These are phyloP conservation scores for Eutrema salsugineum DNA, from an alignment of 441 rosid genomes.

Conservation along the genomic window DNA sequence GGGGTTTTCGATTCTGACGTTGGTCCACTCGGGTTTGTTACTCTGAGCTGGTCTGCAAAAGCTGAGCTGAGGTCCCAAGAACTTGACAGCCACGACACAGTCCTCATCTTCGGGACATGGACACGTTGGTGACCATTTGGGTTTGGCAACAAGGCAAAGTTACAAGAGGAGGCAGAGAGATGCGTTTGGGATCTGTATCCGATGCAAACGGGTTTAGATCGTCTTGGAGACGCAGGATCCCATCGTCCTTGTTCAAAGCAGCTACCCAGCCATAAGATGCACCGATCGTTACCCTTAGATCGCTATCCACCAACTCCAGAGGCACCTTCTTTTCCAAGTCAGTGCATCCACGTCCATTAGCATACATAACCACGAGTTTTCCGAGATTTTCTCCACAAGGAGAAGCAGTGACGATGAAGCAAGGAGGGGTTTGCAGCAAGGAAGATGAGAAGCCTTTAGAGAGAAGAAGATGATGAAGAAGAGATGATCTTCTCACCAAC, in stretches of 20 bases:
- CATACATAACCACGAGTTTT: background rate
- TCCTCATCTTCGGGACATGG: constrained; percentile 8
- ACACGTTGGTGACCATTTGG: background rate
- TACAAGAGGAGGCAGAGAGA: background rate
- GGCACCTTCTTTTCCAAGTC: background rate
- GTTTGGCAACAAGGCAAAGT: constrained; percentile 9
- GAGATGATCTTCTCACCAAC: background rate
- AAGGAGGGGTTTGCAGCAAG: background rate
- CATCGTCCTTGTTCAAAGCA: background rate
- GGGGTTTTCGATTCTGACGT: background rate
- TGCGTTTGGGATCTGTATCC: background rate
- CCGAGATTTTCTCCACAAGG: background rate
- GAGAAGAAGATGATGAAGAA: background rate
- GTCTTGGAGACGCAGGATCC: background rate
- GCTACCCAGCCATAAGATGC: background rate
- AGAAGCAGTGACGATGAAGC: background rate
- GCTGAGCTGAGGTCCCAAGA: constrained; percentile 9
- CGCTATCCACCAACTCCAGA: background rate
- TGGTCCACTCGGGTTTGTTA: background rate
- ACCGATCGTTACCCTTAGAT: background rate
- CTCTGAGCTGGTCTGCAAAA: constrained; percentile 2
- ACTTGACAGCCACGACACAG: constrained; percentile 18
- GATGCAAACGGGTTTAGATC: background rate
- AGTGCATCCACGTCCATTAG: background rate
- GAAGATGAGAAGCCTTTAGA: background rate